Base-by-base conservation (phyloP, 352 stramenopile genomes). In the Globisporangium acanthophoron region DNA sequence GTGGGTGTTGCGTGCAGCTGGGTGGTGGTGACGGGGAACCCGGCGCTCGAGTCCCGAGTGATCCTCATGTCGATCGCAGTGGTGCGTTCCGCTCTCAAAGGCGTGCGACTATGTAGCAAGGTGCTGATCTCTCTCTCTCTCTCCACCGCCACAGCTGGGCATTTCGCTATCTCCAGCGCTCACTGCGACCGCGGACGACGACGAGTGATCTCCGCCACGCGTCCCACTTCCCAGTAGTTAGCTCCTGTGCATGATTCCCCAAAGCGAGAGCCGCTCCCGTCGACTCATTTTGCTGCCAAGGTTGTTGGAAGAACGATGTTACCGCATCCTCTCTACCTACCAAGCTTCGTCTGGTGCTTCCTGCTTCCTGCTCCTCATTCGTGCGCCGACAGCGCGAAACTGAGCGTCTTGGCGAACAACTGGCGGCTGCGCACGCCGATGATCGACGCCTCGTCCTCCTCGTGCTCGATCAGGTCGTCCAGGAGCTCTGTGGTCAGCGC, bases 331-430 rank as follows among this genome's bases (percentile, higher is more conserved):
- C 45, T 51, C 47, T 18, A 24, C 47, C 16, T 18, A 9, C 18
- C 6, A 8, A 3, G n/a, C 20, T 16, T 37, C 20, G 21, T 16
- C 15, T 24, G 20, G 16, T 9, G 3, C 43, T 9, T 35, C 20
- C 21, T 35, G 5, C 20, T 35, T 6, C 24, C 8, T 51, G 45
- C n/a, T 47, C 45, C n/a, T 47, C 45, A 20, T 37, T 8, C 5
- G 27, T 40, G 16, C 24, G 47, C 21, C 29, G n/a, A 37, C 47
- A 60, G 61, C n/a, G 77, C 79, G 57, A 91, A 63, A 48, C 79
- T 73, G 49, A 93, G 70, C 48, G 84, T 87, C 74, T 93, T 93
- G 45, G 85, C 72, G 29, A 91, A 69, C 4, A 93, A 51, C 59
- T 88, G 81, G 21, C 82, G 74, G 27, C 72, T 77, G 21, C 69